Conservation (phyloP, 768 basidiomycete genomes). For the Calocybe indica region DNA sequence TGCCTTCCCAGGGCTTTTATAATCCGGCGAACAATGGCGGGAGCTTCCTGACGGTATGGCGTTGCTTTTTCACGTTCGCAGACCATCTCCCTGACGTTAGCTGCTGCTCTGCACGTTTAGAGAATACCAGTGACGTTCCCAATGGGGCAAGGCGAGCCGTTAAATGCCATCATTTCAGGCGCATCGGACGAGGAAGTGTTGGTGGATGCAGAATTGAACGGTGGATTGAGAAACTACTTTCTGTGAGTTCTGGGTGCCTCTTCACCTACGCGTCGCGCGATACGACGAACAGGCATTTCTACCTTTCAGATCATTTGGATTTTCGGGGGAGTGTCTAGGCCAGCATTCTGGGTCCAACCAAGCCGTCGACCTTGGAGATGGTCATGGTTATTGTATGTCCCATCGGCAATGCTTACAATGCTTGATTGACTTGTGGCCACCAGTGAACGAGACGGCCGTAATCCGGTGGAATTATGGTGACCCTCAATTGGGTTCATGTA, state of each 20-base stretch:
- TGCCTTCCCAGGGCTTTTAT: constrained; percentile 55
- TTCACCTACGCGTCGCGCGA: neutral
- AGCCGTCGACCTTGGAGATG: constrained; percentile 78
- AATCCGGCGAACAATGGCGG: constrained; percentile 55
- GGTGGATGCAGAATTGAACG: constrained; percentile 48
- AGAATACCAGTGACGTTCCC: constrained; percentile 55
- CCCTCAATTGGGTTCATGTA: constrained; percentile 75
- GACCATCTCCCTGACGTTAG: neutral
- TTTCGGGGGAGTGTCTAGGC: constrained; percentile 77
- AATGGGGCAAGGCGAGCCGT: constrained; percentile 75
- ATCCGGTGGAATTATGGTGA: constrained; percentile 84
- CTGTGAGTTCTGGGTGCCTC: constrained; percentile 41
- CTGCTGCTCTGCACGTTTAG: constrained; percentile 22
- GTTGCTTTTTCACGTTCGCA: neutral
- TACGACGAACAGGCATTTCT: neutral
- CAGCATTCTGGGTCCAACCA: constrained; percentile 70
- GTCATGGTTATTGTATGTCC: constrained; percentile 59
- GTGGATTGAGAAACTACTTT: constrained; percentile 80
- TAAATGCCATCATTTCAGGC: constrained; percentile 78
- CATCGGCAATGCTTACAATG: neutral
- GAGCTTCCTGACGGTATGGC: constrained; percentile 64
- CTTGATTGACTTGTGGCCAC: neutral
- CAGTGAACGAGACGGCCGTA: constrained; percentile 80
- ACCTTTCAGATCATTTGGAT: constrained; percentile 54
- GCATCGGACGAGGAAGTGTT: constrained; percentile 70